Evolutionary conservation across 306 rosid genomes (phyloP).

Genomic region (Parietaria judaica): DNA sequence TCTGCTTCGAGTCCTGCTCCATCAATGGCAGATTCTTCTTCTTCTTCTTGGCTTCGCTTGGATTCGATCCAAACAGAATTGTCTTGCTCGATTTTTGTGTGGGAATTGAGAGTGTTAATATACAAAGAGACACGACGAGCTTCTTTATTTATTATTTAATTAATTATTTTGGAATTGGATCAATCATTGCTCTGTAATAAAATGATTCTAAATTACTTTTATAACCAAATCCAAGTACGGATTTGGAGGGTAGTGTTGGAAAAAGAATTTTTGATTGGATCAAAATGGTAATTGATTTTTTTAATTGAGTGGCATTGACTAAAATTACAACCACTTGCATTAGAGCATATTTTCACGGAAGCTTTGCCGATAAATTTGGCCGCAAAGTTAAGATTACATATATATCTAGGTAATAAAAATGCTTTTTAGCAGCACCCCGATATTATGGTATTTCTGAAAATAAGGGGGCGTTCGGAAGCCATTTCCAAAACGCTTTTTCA

Average conservation of each 20-base stretch:
- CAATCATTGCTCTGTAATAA: neutral
- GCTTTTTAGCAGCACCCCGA: no score
- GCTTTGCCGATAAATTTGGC: no score
- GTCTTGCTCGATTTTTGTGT: neutral
- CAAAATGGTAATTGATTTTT: neutral
- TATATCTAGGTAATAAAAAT: no score
- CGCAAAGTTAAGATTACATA: no score
- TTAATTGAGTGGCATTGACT: no score
- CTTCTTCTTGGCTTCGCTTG: neutral
- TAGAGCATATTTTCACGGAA: no score
- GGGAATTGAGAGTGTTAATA: neutral
- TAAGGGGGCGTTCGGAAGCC: no score
- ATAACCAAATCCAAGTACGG: neutral
- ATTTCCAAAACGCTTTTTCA: no score
- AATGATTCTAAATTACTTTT: neutral
- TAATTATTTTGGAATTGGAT: neutral
- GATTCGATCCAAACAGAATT: slow-evolving; percentile 3
- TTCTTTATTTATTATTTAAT: neutral
- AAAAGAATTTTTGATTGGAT: neutral
- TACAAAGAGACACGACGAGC: neutral
- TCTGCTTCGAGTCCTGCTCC: slow-evolving; percentile 33
- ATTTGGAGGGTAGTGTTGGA: neutral
- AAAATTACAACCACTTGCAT: no score
- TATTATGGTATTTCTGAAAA: no score
- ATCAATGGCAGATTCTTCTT: slow-evolving; percentile 13